Evolutionary conservation across 116 monocot genomes (phyloP).

Genomic region (Phalaenopsis hybrid): DNA sequence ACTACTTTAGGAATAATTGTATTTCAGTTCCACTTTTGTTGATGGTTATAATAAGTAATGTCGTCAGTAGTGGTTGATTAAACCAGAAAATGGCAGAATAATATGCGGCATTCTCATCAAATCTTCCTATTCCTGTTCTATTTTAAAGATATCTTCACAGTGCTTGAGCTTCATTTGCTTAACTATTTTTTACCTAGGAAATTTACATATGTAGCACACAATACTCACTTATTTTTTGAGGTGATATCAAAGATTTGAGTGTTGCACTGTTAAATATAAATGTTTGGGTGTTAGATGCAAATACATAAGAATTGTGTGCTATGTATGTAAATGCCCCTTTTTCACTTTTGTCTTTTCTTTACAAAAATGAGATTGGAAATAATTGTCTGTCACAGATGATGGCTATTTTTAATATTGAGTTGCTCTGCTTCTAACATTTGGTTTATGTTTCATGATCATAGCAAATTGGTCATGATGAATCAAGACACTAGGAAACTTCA

Average conservation of each 20-base stretch:
- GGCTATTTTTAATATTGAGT: neutral
- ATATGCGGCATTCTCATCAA: neutral
- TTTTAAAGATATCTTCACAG: neutral
- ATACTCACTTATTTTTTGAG: no score
- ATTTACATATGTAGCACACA: no score
- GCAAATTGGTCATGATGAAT: conserved; percentile 99
- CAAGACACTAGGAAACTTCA: conserved; percentile 92
- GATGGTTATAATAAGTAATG: neutral
- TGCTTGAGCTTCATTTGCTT: neutral
- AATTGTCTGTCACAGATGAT: neutral
- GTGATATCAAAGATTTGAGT: no score
- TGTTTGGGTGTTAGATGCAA: no score
- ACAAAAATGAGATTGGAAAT: neutral
- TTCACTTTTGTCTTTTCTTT: neutral
- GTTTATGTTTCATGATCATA: conserved; percentile 12
- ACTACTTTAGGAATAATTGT: neutral
- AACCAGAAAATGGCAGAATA: neutral
- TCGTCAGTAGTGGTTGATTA: neutral
- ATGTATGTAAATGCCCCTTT: no score
- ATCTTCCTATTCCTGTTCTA: neutral
- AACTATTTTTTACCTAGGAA: neutral
- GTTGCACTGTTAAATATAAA: no score
- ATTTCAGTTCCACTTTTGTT: neutral
- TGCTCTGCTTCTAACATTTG: neutral
- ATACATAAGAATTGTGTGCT: no score